Percentiles rank a stretch among this genome's conserved stretches.
Evolutionary conservation across 805 yeast species (phyloP).

Genomic region (Candida incommunis): DNA sequence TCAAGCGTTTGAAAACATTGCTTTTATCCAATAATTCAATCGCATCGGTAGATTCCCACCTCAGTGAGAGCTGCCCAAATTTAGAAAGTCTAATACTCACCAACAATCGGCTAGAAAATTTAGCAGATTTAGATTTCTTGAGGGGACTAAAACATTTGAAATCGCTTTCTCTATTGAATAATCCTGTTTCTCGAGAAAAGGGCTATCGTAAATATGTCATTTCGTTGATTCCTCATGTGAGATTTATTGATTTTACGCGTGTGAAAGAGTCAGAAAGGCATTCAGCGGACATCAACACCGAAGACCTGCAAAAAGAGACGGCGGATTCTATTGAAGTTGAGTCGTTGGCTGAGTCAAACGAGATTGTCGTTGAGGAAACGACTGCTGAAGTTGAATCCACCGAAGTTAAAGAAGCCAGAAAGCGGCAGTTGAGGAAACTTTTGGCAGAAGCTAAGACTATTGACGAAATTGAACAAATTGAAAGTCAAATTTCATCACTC

Average conservation of each 20-base stretch:
- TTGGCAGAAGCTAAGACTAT: not conserved
- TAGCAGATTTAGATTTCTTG: not conserved
- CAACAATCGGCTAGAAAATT: not conserved
- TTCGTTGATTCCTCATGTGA: not conserved
- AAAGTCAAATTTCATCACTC: not conserved
- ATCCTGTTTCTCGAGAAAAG: not conserved
- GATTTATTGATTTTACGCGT: not conserved
- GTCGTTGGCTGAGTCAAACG: too few species aligned
- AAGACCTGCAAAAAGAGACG: too few species aligned
- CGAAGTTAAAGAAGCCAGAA: too few species aligned
- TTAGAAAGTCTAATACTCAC: not conserved
- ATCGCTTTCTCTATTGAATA: not conserved
- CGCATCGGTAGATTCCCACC: not conserved
- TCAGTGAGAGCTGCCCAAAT: not conserved
- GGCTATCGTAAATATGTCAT: not conserved
- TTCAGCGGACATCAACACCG: too few species aligned
- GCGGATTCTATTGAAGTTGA: too few species aligned
- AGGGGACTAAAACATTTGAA: not conserved
- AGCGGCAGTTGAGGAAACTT: too few species aligned
- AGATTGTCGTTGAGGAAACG: too few species aligned
- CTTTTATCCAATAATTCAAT: not conserved
- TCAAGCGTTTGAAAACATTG: not conserved
- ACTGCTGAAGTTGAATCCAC: too few species aligned
- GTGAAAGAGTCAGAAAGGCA: not conserved
- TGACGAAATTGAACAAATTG: not conserved